Base-by-base conservation (phyloP, 192 early-diverging fungal genomes). In the Backusella circina region DNA sequence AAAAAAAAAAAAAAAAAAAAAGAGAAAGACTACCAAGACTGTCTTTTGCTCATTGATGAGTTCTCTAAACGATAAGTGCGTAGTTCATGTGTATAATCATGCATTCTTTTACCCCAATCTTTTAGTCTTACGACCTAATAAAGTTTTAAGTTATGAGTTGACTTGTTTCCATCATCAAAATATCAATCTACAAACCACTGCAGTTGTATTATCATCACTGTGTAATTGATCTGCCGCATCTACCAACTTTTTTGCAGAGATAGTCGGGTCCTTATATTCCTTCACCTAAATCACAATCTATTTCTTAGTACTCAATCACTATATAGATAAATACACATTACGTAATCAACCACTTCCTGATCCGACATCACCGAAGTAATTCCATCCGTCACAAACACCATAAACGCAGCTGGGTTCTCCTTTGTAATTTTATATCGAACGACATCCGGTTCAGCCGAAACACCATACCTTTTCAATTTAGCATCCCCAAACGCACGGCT, bases 401-500 rank as follows among this genome's bases (percentile, higher is more conserved):
- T 70, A 67, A 93, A 92, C 2, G 91, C 91, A 0, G 90, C 88
- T 9, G 79, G 79, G 32, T 90, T 85, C n/a, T 84, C 86, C 41
- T 86, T 84, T 66, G 77, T 84, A 51, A 93, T 35, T 8, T 80
- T 85, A 31, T 86, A 72, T 44, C 85, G 82, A 30, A 86, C 74
- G 51, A 92, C 74, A 72, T 93, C 91, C 0, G 92, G 92, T 77
- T 93, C 92, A 9, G 91, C 86, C 54, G 91, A 82, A 16, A 93
- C 89, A 4, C 92, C 92, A 75, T 85, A 93, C 18, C 84, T 85
- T 79, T 93, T 93, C 61, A 91, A 81, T 73, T 87, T 84, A 35
- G 87, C 83, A 81, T 93, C 92, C 32, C 92, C 92, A 79, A 93
- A 83, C 4, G 92, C 88, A 15, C 92, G 84, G 31, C 89, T 90